Evolutionary conservation across 495 filamentous ascomycete genomes (phyloP).

Genomic region (Hyaloscypha bicolor): DNA sequence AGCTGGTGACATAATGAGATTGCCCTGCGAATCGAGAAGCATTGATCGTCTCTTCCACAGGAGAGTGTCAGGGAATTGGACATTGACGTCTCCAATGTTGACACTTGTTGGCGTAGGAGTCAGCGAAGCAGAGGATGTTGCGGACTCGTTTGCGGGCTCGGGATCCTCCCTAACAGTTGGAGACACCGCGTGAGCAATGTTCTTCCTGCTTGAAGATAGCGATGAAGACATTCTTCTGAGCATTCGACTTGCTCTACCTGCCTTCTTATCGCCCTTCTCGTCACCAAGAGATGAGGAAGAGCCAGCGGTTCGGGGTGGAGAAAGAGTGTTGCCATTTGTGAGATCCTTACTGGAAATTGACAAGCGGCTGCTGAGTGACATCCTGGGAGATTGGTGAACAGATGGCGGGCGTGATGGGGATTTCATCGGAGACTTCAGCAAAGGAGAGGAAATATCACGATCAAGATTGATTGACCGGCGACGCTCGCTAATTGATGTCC

Average conservation of each 20-base stretch:
- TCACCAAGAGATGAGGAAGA: slow-evolving; percentile 25
- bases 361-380: slow-evolving; percentile 29
- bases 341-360: slow-evolving; percentile 20
- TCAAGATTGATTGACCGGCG: slow-evolving; percentile 41
- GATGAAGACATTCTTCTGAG: slow-evolving; percentile 79
- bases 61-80: slow-evolving; percentile 90
- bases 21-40: slow-evolving; percentile 75
- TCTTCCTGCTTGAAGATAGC: slow-evolving; percentile 64
- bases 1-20: slow-evolving; percentile 56
- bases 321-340: not conserved
- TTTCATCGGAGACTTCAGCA: slow-evolving; percentile 42
- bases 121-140: slow-evolving; percentile 30
- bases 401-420: slow-evolving; percentile 30
- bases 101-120: slow-evolving; percentile 49
- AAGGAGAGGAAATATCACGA: slow-evolving; percentile 37
- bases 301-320: slow-evolving; percentile 18
- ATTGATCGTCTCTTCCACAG: slow-evolving; percentile 90
- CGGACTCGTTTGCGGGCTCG: slow-evolving; percentile 34
- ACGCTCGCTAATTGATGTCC: slow-evolving; percentile 43
- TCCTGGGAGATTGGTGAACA: slow-evolving; percentile 15
- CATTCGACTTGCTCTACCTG: slow-evolving; percentile 68
- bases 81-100: slow-evolving; percentile 84
- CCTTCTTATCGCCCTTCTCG: slow-evolving; percentile 56
- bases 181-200: slow-evolving; percentile 55
- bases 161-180: slow-evolving; percentile 68